Conservation (phyloP, 208 protist genomes). For the Crithidia bombi region DNA sequence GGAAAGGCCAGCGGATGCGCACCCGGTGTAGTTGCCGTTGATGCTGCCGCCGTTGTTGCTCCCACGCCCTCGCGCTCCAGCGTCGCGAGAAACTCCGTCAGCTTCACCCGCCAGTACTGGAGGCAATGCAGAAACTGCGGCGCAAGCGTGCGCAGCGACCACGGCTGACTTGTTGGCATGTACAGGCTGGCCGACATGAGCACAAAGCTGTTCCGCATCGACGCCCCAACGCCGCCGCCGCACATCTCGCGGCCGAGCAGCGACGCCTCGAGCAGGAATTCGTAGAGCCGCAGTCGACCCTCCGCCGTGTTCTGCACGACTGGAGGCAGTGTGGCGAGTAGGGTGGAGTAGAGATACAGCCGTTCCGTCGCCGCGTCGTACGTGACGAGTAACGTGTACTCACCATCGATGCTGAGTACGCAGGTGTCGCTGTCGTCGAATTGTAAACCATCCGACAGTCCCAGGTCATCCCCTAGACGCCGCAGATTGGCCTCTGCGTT, state of each 20-base stretch:
- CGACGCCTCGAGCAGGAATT: constrained; percentile 74
- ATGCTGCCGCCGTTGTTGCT: constrained; percentile 3
- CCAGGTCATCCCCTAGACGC: constrained; percentile 70
- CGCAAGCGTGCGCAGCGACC: constrained; percentile 53
- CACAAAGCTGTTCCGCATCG: constrained; percentile 72
- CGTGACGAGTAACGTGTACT: constrained; percentile 71
- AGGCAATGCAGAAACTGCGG: constrained; percentile 76
- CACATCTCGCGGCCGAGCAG: constrained; percentile 73
- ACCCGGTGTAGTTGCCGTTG: neutral
- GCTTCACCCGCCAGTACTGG: constrained; percentile 61
- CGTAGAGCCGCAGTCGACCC: constrained; percentile 50
- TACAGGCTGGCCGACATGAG: constrained; percentile 77
- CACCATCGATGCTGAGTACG: constrained; percentile 66
- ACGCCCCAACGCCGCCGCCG: constrained; percentile 71
- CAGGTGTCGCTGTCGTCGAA: constrained; percentile 78
- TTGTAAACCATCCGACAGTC: constrained; percentile 34
- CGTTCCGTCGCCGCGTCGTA: constrained; percentile 74
- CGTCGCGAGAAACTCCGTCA: constrained; percentile 43
- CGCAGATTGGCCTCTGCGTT: constrained; percentile 66
- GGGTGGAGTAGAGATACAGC: constrained; percentile 74
- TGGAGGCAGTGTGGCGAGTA: constrained; percentile 56
- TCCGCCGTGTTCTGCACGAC: constrained; percentile 13
- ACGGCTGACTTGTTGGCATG: constrained; percentile 73
- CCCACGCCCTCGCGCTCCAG: constrained; percentile 11
- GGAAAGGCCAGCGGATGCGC: neutral